Percentiles rank a stretch among this genome's conserved stretches.
Conservation (phyloP, 495 filamentous ascomycete species). For the Penicillium subrubescens region DNA sequence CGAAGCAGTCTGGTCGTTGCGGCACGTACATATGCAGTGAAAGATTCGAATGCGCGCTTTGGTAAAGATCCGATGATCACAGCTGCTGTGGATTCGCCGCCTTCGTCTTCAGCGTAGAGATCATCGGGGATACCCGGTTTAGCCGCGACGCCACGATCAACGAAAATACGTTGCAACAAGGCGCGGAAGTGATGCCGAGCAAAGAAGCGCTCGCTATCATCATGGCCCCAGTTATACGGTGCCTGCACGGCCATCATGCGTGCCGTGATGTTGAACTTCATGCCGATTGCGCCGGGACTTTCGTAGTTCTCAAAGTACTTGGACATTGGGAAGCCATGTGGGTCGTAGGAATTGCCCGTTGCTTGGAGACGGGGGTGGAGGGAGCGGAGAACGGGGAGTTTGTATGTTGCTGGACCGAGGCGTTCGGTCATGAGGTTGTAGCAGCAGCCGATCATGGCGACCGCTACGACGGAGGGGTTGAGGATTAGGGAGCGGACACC, state of each 20-base stretch:
- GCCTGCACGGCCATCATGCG: slow-evolving; percentile 97
- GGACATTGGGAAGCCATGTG: slow-evolving; percentile 93
- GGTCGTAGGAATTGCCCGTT: slow-evolving; percentile 68
- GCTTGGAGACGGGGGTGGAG: slow-evolving; percentile 56
- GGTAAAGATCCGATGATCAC: slow-evolving; percentile 84
- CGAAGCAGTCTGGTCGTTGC: slow-evolving; percentile 72
- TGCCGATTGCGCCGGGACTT: slow-evolving; percentile 55
- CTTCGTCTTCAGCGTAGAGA: slow-evolving; percentile 32
- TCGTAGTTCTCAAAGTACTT: slow-evolving; percentile 63
- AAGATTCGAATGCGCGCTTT: slow-evolving; percentile 77
- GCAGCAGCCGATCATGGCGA: slow-evolving; percentile 96
- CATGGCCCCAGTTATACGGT: slow-evolving; percentile 82
- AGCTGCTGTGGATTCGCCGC: slow-evolving; percentile 21
- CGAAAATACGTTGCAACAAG: slow-evolving; percentile 83
- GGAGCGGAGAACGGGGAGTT: slow-evolving; percentile 67
- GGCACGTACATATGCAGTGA: slow-evolving; percentile 75
- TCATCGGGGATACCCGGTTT: slow-evolving; percentile 49
- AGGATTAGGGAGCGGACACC: slow-evolving; percentile 81
- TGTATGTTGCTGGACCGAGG: slow-evolving; percentile 82
- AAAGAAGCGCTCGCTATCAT: slow-evolving; percentile 85
- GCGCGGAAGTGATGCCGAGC: slow-evolving; percentile 92
- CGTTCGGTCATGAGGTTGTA: slow-evolving; percentile 95
- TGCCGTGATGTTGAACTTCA: slow-evolving; percentile 91
- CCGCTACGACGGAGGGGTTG: slow-evolving; percentile 80
- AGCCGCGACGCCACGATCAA: slow-evolving; percentile 74